These are phyloP conservation scores for Aspergillus nomiae DNA, from an alignment of 2,329 filamentous ascomycete genomes.

Conservation along the genomic window DNA sequence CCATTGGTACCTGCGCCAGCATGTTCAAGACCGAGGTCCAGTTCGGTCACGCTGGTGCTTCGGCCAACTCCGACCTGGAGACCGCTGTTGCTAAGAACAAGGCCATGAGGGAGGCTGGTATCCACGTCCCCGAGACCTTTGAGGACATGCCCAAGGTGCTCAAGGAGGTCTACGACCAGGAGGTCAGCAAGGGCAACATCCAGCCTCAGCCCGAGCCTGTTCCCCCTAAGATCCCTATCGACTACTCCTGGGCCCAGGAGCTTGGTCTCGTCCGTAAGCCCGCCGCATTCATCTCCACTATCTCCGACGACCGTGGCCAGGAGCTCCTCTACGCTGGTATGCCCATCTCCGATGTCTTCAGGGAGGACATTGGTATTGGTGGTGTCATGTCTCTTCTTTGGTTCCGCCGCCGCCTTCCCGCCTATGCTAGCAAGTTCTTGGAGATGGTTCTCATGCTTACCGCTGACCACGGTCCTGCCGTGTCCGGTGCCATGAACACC, in stretches of 20 bases:
- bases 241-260: conserved; percentile 99
- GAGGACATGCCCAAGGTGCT: conserved; percentile 86
- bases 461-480: conserved; percentile 96
- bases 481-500: conserved; percentile 99
- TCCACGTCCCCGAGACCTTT: conserved; percentile 93
- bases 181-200: conserved; percentile 83
- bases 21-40: conserved; percentile 99
- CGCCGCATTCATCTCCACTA: conserved; percentile 99
- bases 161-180: conserved; percentile 80
- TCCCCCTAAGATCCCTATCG: conserved; percentile 98
- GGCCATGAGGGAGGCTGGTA: conserved; percentile 91
- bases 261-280: conserved; percentile 99
- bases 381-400: conserved; percentile 99
- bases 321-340: conserved; percentile 98
- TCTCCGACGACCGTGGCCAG: conserved; percentile 99
- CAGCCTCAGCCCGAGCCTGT: conserved; percentile 83
- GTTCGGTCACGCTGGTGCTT: conserved; percentile 97
- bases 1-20: conserved; percentile 97
- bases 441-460: conserved; percentile 99
- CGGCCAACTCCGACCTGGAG: conserved; percentile 99
- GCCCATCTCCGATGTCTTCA: conserved; percentile 99
- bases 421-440: conserved; percentile 97
- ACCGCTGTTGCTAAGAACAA: conserved; percentile 96
- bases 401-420: conserved; percentile 97
- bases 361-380: conserved; percentile 96